Evolutionary conservation across 2,329 filamentous ascomycete species (phyloP).

Genomic region (Scedosporium dehoogii): DNA sequence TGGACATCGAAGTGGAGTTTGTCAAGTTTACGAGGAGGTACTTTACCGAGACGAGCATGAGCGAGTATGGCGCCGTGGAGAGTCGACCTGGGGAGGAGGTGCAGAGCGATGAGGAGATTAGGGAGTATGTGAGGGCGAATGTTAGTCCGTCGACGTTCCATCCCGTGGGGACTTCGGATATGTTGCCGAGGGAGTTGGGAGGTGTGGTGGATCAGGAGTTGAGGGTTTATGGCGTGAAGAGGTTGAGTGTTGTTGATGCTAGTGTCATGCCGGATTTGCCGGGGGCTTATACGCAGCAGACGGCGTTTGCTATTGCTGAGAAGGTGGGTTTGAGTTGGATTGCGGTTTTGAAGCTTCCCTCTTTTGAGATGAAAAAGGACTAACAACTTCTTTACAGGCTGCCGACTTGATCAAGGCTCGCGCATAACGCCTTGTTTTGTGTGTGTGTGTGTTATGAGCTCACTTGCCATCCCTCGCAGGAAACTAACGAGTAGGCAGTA

Average conservation of each 20-base stretch:
- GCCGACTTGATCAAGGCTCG: conserved; percentile 14
- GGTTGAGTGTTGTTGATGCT: conserved; percentile 50
- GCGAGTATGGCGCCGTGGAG: conserved; percentile 13
- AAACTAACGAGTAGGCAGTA: no score
- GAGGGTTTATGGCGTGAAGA: conserved; percentile 27
- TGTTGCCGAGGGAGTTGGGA: conserved; percentile 18
- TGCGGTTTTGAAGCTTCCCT: neutral
- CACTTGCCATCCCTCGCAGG: no score
- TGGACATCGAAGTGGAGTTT: conserved; percentile 15
- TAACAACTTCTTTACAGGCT: neutral
- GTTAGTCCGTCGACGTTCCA: conserved; percentile 10
- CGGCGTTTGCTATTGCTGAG: conserved; percentile 3
- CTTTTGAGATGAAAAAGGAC: neutral
- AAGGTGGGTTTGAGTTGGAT: conserved; percentile 7
- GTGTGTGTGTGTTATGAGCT: neutral
- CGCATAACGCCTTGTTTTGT: neutral
- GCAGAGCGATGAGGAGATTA: conserved; percentile 12
- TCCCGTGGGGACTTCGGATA: conserved; percentile 17
- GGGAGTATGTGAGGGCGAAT: conserved; percentile 11
- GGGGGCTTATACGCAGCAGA: conserved; percentile 24
- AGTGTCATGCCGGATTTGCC: conserved; percentile 36
- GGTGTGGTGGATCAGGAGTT: conserved; percentile 23
- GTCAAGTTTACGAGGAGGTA: conserved; percentile 16
- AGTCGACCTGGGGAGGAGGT: conserved; percentile 12
- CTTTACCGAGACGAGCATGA: conserved; percentile 12